Base-by-base conservation (phyloP, 2,329 filamentous ascomycete species). In the Pyrenophora graminea region DNA sequence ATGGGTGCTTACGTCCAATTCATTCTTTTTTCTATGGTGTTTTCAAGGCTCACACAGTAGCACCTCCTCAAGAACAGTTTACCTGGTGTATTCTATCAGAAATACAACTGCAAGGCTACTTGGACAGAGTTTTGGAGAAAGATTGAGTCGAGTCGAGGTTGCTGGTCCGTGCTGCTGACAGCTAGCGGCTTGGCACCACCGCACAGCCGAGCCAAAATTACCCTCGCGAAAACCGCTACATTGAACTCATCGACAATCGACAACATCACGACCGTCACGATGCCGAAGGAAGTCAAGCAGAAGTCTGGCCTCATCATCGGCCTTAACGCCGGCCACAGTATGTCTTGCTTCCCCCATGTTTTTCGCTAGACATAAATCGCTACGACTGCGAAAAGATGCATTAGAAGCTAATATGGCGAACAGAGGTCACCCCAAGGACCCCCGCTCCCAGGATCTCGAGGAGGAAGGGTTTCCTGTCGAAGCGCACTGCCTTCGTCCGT, bases 401-500 rank as follows among this genome's bases (percentile, higher is more conserved):
- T 39, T 51, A 51, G 56, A 57, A 40, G 61, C 58, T 68, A 66
- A 69, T 56, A 49, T 55, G 52, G 49, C 61, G 49, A 63, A 69
- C 58, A 68, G 78, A 80, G 76, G 78, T 81, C 74, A 81, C 78
- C 49, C 77, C 77, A 39, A 77, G 75, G 72, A 75, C 76, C 67
- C 75, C 77, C 52, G 77, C 77, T 65, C 70, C 76, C 61, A 75
- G 75, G 63, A 75, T 80, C 63, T 81, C 79, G 62, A 75, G 77
- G 90, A 92, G 87, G 82, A 97, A 97, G 86, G 94, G 94, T 71
- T 90, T 94, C 81, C 83, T 96, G 75, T 95, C 90, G 83, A 96
- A 96, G 88, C 88, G 92, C 75, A 97, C 94, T 71, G 87, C 89
- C 72, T 97, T 99, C 82, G 93, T 97, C 70, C 86, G 94, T 72